phyloP scores from a whole-genome alignment of 345 rosid genomes.

The Citrus australasica region DNA sequence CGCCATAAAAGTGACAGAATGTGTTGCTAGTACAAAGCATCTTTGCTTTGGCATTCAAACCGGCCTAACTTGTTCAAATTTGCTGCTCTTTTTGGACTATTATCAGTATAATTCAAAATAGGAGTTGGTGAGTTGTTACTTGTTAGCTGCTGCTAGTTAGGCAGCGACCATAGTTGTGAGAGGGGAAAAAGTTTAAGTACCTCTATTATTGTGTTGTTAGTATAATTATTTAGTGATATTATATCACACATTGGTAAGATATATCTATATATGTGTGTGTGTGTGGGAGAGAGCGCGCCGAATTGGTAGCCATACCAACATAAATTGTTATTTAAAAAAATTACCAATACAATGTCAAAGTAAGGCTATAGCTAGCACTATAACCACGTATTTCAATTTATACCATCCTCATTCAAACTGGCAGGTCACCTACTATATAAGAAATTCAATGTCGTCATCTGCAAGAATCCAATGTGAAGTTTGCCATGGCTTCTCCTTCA shows the following conservation, averaged over 20 bases:
- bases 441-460: neutral
- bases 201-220: accelerated
- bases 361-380: neutral
- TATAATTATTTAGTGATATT: too few relatives aligned
- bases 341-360: neutral
- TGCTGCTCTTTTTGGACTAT: neutral
- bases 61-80: neutral
- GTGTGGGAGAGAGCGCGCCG: accelerated
- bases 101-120: neutral
- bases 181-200: too few relatives aligned
- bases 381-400: neutral
- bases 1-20: neutral
- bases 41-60: conserved; percentile 1
- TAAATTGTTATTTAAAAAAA: neutral
- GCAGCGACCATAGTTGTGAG: neutral
- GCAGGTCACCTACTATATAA: conserved; percentile 9
- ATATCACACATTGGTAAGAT: accelerated
- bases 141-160: neutral
- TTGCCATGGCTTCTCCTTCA: neutral
- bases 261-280: too few relatives aligned
- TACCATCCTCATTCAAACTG: neutral
- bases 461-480: conserved; percentile 11
- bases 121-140: neutral
- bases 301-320: neutral
- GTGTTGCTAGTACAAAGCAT: neutral